Evolutionary conservation across 495 filamentous ascomycete species (phyloP), one percentile per base, ranked within the genome.

Genomic region (Bombardia bombarda): DNA sequence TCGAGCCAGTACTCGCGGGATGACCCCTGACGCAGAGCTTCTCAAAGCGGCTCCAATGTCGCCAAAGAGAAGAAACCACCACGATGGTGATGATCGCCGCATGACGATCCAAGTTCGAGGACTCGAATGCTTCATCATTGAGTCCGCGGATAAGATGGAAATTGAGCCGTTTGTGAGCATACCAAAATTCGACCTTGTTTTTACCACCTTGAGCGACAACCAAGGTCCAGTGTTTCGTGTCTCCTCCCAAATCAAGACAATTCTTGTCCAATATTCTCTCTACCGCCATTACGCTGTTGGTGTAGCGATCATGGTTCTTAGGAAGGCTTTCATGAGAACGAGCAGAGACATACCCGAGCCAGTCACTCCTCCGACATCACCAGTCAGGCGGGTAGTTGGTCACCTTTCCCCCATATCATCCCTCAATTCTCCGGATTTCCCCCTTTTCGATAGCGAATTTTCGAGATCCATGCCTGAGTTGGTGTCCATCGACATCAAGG

Each of bases 211-310:
- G 17, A 90, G 83, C 47, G 92, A 96, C 56, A 73, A 77, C 23
- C 80, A 93, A 51, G 92, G 90, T 4, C 85, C 87, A 0, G 69
- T 95, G 10, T 80, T 96, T 54, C 87, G 96, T 53, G 68, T 97
- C 38, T 86, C 89, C 53, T 85, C 89, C 1, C 72, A 84, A 32
- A 69, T 90, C 22, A 84, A 82, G 55, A 84, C 82, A 7, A 55
- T 99, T 2, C 79, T 83, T 45, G 49, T 94, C 3, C 83, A 94
- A 24, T 97, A 96, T 55, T 97, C 93, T 3, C 73, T 99, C 1
- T 96, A 93, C 58, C 82, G 90, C 4, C 90, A 94, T 55, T 97
- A 95, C 55, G 82, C 88, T n/a, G 70, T 90, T 21, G 84, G 83
- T 9, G 76, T 97, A 36, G 93, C 93, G 21, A 61, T 73, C 17